phyloP scores from a whole-genome alignment of 192 early-diverging fungal species.

The Glomus cerebriforme region DNA sequence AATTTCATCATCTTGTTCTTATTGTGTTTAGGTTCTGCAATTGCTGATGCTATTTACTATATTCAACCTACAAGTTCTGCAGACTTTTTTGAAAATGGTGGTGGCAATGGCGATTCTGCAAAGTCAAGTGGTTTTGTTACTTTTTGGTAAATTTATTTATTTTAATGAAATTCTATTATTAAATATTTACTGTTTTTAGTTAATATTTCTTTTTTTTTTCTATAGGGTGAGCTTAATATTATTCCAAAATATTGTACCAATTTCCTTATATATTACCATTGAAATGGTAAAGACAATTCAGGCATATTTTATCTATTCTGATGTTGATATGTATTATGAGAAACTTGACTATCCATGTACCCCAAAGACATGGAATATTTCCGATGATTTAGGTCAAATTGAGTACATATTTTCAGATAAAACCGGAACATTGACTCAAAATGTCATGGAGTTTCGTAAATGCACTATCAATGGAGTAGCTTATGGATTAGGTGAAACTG shows the following conservation, averaged over 20 bases:
- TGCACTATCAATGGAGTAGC: slow-evolving; percentile 85
- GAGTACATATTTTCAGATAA: slow-evolving; percentile 98
- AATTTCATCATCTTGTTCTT: slow-evolving; percentile 81
- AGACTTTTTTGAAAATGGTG: slow-evolving; percentile 50
- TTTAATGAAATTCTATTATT: neutral
- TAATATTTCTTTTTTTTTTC: neutral
- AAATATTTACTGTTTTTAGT: neutral
- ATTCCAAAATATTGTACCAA: slow-evolving; percentile 95
- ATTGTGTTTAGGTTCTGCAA: slow-evolving; percentile 69
- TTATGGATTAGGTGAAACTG: slow-evolving; percentile 73
- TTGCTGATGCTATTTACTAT: slow-evolving; percentile 66
- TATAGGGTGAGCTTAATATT: slow-evolving; percentile 80
- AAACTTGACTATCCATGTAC: slow-evolving; percentile 75
- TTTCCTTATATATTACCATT: slow-evolving; percentile 91
- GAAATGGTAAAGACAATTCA: slow-evolving; percentile 91
- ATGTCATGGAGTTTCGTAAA: slow-evolving; percentile 94
- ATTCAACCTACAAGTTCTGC: slow-evolving; percentile 54
- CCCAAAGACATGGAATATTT: slow-evolving; percentile 87
- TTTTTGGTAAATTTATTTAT: slow-evolving; percentile 58
- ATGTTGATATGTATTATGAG: slow-evolving; percentile 89
- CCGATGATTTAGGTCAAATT: slow-evolving; percentile 93
- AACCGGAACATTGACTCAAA: slow-evolving; percentile 95
- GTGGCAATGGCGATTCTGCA: slow-evolving; percentile 47
- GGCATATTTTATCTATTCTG: slow-evolving; percentile 90
- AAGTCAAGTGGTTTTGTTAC: slow-evolving; percentile 67